Evolutionary conservation across 1,284 basidiomycete genomes (phyloP), one percentile per base, ranked within the genome.

Genomic region (Sutorius eximius): DNA sequence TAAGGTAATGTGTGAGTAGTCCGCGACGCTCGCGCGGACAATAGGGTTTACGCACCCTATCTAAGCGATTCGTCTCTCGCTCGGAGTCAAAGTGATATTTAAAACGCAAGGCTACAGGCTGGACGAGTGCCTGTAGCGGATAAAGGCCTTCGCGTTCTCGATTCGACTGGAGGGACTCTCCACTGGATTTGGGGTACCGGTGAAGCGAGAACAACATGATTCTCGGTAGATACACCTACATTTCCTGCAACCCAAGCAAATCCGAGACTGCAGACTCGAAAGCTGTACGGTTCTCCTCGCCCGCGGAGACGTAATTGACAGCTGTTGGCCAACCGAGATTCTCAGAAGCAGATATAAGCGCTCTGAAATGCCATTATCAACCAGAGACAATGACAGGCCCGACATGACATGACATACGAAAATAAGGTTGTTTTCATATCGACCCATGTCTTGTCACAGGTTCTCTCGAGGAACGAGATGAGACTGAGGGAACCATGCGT

Each of bases 61-160:
- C 96, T 7, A 96, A 73, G 45, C 93, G 82, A 71, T 98, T 99
- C 0, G 96, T 99, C 58, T 87, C 82, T 34, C 93, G 79, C 13
- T 82, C 78, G 0, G 91, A 86, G 59, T 98, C 94, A 64, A 99
- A 99, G 67, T 99, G 97, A 70, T 91, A 99, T 63, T 90, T 92
- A 78, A 98, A 99, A 22, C 96, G 84, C 45, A 94, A 75, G 2
- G 90, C 80, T 45, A 99, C 80, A 0, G 95, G 92, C 53, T 88
- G 83, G 3, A 94, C 80, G n/a, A 99, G 82, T 0, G 91, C 87
- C 65, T 93, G 86, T 10, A 98, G 68, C 2, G 95, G 83, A 70
- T 94, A 91, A 49, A 94, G 67, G 1, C 87, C 82, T 53, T 81
- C 75, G 51, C 75, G 77, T 56, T 75, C 71, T 36, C 32, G 62